Evolutionary conservation across 768 basidiomycete genomes (phyloP).

Genomic region (Lentinula edodes): DNA sequence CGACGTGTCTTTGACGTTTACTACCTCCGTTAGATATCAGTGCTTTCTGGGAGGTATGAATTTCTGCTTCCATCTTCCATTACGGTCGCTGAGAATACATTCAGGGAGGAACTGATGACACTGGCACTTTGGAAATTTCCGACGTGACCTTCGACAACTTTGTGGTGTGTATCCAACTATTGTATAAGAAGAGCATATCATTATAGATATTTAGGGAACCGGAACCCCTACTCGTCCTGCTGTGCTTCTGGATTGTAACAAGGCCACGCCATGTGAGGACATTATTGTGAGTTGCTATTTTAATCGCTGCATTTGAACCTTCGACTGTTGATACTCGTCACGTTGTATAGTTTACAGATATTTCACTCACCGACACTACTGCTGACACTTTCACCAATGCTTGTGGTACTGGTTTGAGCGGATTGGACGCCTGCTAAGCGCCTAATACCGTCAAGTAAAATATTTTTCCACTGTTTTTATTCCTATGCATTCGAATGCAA

Average conservation of each 20-base stretch:
- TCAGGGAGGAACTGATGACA: conserved; percentile 6
- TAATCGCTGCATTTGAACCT: background rate
- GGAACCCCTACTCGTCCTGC: conserved; percentile 18
- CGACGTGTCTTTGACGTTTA: background rate
- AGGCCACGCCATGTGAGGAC: conserved; percentile 14
- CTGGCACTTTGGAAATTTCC: conserved; percentile 10
- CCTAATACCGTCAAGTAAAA: too few species aligned
- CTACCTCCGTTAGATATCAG: conserved; percentile 8
- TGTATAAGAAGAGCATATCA: background rate
- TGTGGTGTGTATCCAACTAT: background rate
- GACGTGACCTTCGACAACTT: conserved; percentile 13
- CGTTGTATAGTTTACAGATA: conserved; percentile 8
- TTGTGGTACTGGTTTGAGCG: conserved; percentile 13
- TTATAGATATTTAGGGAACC: conserved; percentile 7
- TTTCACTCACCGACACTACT: conserved; percentile 9
- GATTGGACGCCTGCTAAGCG: conserved; percentile 1
- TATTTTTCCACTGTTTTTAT: background rate
- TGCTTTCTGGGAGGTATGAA: conserved; percentile 10
- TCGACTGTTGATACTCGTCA: background rate
- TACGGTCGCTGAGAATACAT: background rate
- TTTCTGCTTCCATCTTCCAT: background rate
- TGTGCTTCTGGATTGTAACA: conserved; percentile 17
- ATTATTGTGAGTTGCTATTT: conserved; percentile 7
- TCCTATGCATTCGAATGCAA: too few species aligned
- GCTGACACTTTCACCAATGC: conserved; percentile 16